A percentile compares a stretch with the other conserved stretches of the same genome.
phyloP scores from a whole-genome alignment of 2,329 filamentous ascomycete species.

The Parascedosporium putredinis region DNA sequence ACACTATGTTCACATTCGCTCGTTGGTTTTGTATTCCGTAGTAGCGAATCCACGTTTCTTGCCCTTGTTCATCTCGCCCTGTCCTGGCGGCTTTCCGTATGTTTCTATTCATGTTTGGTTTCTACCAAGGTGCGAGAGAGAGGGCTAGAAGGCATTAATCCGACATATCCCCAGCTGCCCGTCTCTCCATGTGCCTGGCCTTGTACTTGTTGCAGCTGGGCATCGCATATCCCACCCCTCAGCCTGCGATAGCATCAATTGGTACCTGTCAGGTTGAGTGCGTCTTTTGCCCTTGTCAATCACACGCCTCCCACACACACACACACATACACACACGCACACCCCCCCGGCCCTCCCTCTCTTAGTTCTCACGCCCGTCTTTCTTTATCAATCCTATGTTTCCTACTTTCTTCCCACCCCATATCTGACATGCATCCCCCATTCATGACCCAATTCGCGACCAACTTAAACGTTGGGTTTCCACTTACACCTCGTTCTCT shows the following conservation, averaged over 20 bases:
- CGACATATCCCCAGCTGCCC: no score
- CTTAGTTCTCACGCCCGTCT: neutral
- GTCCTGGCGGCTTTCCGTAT: no score
- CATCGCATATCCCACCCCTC: neutral
- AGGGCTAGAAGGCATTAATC: no score
- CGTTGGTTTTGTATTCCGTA: no score
- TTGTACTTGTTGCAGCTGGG: no score
- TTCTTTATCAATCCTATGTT: neutral
- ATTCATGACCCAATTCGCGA: neutral
- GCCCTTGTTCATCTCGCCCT: no score
- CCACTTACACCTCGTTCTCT: conserved; percentile 2
- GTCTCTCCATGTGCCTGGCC: neutral
- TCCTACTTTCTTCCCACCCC: neutral
- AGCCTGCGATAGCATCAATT: neutral
- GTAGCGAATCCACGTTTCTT: no score
- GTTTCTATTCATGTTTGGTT: no score
- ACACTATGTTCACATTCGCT: no score
- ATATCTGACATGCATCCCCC: conserved; percentile 4
- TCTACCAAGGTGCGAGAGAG: no score
- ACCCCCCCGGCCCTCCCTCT: neutral
- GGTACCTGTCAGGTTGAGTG: neutral
- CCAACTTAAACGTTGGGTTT: conserved; percentile 3
- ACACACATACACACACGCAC: conserved; percentile 2
- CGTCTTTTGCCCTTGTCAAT: neutral
- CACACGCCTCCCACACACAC: neutral